These are phyloP conservation scores for Blumeria hordei DNA, from an alignment of 2,329 filamentous ascomycete species.

Conservation along the genomic window DNA sequence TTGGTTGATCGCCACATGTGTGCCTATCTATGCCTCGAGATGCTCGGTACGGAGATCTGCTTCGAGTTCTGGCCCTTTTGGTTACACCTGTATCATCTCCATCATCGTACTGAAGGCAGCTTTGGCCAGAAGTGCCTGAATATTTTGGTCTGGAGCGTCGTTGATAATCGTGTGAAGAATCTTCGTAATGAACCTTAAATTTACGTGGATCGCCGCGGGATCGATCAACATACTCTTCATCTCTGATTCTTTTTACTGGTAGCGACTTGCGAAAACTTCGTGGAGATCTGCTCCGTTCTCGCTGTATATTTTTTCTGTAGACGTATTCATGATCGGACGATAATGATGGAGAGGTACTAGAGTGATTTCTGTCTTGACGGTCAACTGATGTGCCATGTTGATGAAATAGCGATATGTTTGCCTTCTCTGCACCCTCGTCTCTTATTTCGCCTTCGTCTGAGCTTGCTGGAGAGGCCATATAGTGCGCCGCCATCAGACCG, in stretches of 20 bases:
- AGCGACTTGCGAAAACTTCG: conserved; percentile 18
- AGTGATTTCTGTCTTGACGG: conserved; percentile 61
- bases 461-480: conserved; percentile 31
- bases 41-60: conserved; percentile 23
- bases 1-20: conserved; percentile 6
- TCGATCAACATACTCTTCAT: conserved; percentile 30
- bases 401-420: conserved; percentile 65
- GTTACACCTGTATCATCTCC: conserved; percentile 22
- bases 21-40: conserved; percentile 11
- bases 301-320: conserved; percentile 19
- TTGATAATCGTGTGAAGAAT: conserved; percentile 21
- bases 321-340: conserved; percentile 20
- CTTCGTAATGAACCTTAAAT: conserved; percentile 38
- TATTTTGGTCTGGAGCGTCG: conserved; percentile 25
- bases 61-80: conserved; percentile 29
- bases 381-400: conserved; percentile 68
- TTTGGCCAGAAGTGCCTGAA: conserved; percentile 20
- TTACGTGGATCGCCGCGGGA: conserved; percentile 30
- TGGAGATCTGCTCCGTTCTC: conserved; percentile 31
- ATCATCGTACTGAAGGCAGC: conserved; percentile 23
- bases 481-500: conserved; percentile 7
- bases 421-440: conserved; percentile 57
- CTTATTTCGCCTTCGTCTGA: conserved; percentile 75
- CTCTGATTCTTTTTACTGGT: conserved; percentile 41
- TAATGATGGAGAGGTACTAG: conserved; percentile 15